Conservation (phyloP, 2,329 filamentous ascomycete genomes). For the Ophiostoma quercus region DNA sequence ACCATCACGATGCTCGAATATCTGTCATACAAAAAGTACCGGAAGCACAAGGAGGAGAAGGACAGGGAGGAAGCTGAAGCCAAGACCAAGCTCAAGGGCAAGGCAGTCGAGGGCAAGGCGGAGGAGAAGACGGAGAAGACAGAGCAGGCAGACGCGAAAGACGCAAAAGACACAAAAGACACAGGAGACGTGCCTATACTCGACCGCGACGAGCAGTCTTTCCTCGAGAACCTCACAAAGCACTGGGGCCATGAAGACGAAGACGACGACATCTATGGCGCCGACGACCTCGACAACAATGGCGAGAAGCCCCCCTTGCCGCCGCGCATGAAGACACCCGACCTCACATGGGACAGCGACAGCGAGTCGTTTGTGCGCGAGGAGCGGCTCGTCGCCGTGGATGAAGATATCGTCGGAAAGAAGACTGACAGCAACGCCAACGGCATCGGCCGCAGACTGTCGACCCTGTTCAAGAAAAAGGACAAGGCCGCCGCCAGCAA, state of each 20-base stretch:
- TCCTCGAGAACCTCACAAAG: constrained; percentile 50
- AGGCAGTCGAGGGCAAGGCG: neutral
- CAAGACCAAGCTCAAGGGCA: neutral
- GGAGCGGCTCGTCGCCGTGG: constrained; percentile 16
- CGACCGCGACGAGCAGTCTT: constrained; percentile 52
- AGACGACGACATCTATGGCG: constrained; percentile 22
- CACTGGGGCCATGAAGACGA: constrained; percentile 22
- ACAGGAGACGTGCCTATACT: constrained; percentile 41
- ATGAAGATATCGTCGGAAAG: constrained; percentile 4
- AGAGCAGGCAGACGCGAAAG: neutral
- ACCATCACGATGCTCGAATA: constrained; percentile 11
- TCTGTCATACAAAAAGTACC: constrained; percentile 14
- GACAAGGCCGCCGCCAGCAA: constrained; percentile 28
- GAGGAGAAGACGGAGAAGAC: neutral
- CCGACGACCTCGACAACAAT: constrained; percentile 35
- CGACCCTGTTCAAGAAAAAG: constrained; percentile 19
- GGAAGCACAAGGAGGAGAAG: constrained; percentile 47
- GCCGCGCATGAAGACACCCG: constrained; percentile 47
- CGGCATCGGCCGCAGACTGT: constrained; percentile 23
- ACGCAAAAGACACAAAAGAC: constrained; percentile 14
- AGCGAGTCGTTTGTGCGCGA: constrained; percentile 34
- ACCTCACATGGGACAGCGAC: constrained; percentile 47
- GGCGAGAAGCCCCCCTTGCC: constrained; percentile 51
- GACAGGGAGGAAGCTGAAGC: constrained; percentile 32
- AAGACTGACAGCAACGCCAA: constrained; percentile 15